These are phyloP conservation scores for Vitis cinerea DNA, from an alignment of 164 flowering plant genomes.

Conservation along the genomic window DNA sequence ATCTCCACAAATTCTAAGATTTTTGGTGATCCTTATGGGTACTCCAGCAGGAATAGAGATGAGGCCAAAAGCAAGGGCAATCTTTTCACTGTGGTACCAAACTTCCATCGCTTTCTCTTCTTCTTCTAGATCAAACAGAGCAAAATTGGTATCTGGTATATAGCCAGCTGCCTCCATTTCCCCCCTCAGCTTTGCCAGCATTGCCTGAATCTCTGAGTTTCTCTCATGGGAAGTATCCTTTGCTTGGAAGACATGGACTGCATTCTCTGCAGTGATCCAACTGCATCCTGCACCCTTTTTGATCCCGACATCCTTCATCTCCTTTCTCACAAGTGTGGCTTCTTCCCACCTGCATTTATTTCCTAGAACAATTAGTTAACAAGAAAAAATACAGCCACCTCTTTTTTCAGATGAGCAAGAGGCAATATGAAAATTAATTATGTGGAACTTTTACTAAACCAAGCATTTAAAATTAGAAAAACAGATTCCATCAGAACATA, in stretches of 20 bases:
- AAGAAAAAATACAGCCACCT: neutral
- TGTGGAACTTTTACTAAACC: neutral
- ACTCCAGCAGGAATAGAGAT: conserved; percentile 56
- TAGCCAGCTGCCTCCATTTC: conserved; percentile 71
- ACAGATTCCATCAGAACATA: neutral
- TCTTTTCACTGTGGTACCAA: conserved; percentile 76
- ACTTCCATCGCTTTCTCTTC: conserved; percentile 75
- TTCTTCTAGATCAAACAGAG: conserved; percentile 72
- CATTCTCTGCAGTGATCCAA: conserved; percentile 60
- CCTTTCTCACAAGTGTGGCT: conserved; percentile 62
- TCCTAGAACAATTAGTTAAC: conserved; percentile 2
- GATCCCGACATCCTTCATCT: conserved; percentile 72
- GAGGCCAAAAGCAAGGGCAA: conserved; percentile 79
- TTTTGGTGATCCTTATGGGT: conserved; percentile 78
- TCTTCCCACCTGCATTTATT: conserved; percentile 71
- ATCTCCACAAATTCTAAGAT: conserved; percentile 77
- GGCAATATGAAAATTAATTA: too few species aligned
- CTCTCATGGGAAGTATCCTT: conserved; percentile 65
- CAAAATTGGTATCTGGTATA: conserved; percentile 56
- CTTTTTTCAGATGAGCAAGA: too few species aligned
- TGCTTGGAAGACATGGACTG: conserved; percentile 71
- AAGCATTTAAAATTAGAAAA: neutral
- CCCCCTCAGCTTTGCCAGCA: conserved; percentile 44
- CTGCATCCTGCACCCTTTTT: conserved; percentile 76
- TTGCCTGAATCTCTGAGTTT: conserved; percentile 57